Base-by-base conservation (phyloP, 345 rosid species). In the Mercurialis annua region DNA sequence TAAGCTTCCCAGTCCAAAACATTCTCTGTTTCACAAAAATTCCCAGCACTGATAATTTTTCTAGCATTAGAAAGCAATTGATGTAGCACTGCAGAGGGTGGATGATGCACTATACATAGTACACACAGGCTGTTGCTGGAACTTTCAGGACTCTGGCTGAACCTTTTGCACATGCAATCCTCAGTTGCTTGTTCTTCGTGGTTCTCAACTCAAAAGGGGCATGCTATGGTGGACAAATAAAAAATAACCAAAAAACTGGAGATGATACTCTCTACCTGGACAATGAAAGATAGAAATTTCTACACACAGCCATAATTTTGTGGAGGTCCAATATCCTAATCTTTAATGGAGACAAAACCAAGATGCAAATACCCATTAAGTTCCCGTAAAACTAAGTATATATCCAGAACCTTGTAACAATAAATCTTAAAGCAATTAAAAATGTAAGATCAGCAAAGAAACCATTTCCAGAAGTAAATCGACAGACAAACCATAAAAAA, bases 41-140 rank as follows among this genome's bases (percentile, higher is more conserved):
- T 9, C 40, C 9, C 66, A 24, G 44, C 66, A 59, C 7, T 27
- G 16, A 33, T 38, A 30, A 52, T 43, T 61, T 44, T 43, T 14
- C 48, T 33, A 51, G 53, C 33, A 52, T 70, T 46, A 10, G 59
- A 59, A 50, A 60, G 14, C 42, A 38, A 59, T 50, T 9, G 40
- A 36, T 36, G 40, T 36, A 9, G 21, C 38, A 10, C 44, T 7
- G 33, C 67, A 42, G 58, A 18, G 53, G 53, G 43, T 33, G 0
- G 66, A 50, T 38, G 66, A 61, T 38, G 73, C n/a, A n/a, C 59
- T 57, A 61, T 59, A 23, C 60, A 26, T 4, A 49, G 66, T 36
- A 44, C 34, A 56, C 64, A 42, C 33, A 57, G 44, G 64, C 49
- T 46, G 48, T 59, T 10, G 49, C 65, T 59, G 65, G 58, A 59